Conservation (phyloP, 2,329 filamentous ascomycete species). For the Scedosporium minutisporum region DNA sequence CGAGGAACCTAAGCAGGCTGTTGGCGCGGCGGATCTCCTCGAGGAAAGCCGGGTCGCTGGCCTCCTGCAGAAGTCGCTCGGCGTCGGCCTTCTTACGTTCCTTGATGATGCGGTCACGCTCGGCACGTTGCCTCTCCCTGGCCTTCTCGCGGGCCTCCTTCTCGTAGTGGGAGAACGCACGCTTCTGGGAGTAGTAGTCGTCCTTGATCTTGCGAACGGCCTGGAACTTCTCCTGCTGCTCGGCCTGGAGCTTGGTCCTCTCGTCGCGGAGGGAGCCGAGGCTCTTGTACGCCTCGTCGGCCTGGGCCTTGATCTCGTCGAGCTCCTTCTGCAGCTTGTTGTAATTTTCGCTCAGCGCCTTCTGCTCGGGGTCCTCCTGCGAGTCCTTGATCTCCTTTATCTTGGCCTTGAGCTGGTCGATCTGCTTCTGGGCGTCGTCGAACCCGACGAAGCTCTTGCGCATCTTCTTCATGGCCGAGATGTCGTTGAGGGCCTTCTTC, state of each 20-base stretch:
- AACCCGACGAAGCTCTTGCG: conserved; percentile 86
- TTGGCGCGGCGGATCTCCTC: conserved; percentile 88
- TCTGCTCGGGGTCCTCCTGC: conserved; percentile 84
- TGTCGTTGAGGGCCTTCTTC: conserved; percentile 82
- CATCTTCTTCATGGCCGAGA: conserved; percentile 74
- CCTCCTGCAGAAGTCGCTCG: conserved; percentile 67
- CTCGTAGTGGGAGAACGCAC: conserved; percentile 76
- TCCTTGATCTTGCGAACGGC: conserved; percentile 84
- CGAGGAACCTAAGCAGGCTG: conserved; percentile 82
- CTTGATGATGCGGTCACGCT: conserved; percentile 64
- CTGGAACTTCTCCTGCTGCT: conserved; percentile 78
- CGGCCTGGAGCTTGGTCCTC: conserved; percentile 69
- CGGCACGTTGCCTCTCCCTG: conserved; percentile 69
- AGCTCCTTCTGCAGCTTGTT: conserved; percentile 77
- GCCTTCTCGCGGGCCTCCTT: conserved; percentile 68
- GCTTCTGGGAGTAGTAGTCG: conserved; percentile 70
- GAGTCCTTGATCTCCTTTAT: conserved; percentile 82
- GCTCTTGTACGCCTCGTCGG: conserved; percentile 84
- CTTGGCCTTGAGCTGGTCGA: conserved; percentile 77
- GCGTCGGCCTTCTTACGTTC: conserved; percentile 69
- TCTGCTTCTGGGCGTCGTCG: conserved; percentile 77
- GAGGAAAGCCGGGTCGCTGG: conserved; percentile 76
- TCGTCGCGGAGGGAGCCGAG: conserved; percentile 77
- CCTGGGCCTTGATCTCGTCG: conserved; percentile 81
- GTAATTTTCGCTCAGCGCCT: conserved; percentile 80